Conservation (phyloP, 768 basidiomycete genomes). For the Leccinum obscurum region DNA sequence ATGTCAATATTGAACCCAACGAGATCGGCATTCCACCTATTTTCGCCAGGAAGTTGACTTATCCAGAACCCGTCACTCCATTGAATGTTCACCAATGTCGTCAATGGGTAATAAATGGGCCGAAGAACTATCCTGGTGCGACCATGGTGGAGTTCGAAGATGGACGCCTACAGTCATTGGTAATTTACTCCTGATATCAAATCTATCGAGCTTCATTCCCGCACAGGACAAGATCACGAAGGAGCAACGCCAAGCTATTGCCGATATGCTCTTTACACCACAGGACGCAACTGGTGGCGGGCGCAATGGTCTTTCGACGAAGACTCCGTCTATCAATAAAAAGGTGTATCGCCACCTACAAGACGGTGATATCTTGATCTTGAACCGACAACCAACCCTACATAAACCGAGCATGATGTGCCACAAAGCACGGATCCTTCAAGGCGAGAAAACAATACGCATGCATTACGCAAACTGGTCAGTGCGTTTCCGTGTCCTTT, state of each 20-base stretch:
- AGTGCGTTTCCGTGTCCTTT: constrained; percentile 28
- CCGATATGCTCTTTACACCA: constrained; percentile 92
- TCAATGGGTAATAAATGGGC: constrained; percentile 88
- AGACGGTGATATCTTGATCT: constrained; percentile 92
- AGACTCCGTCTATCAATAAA: constrained; percentile 84
- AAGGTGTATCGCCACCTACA: constrained; percentile 95
- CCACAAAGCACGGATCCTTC: constrained; percentile 86
- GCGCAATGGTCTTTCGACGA: constrained; percentile 65
- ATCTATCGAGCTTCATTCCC: constrained; percentile 6
- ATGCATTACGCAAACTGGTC: constrained; percentile 99
- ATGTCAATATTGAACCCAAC: constrained; percentile 98
- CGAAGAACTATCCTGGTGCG: constrained; percentile 88
- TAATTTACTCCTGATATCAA: constrained; percentile 29
- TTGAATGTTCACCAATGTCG: constrained; percentile 87
- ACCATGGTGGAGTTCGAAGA: constrained; percentile 95
- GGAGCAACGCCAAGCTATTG: constrained; percentile 92
- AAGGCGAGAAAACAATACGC: constrained; percentile 97
- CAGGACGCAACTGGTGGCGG: constrained; percentile 59
- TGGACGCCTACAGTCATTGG: constrained; percentile 82
- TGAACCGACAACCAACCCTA: constrained; percentile 97
- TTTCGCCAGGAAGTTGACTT: constrained; percentile 95
- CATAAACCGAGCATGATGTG: constrained; percentile 99
- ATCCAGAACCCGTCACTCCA: constrained; percentile 94
- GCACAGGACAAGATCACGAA: constrained; percentile 77
- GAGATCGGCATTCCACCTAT: constrained; percentile 98